Evolutionary conservation across 1,284 basidiomycete genomes (phyloP).

Genomic region (Afroboletus lepidellus): DNA sequence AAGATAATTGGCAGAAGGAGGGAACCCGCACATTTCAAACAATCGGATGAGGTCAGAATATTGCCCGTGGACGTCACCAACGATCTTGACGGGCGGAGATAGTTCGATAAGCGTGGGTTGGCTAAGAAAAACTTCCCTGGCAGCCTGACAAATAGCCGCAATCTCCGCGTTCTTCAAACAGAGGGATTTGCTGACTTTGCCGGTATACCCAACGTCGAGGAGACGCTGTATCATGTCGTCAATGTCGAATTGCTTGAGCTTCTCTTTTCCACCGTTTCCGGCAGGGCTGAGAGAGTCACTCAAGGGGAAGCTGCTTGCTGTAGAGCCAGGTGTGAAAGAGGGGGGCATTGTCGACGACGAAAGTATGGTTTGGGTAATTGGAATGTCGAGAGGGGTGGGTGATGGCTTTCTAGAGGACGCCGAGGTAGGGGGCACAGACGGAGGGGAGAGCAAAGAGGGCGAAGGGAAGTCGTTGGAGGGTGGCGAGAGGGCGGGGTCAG

Average conservation of each 20-base stretch:
- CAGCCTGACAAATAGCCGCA: slow-evolving; percentile 92
- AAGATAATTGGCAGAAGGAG: slow-evolving; percentile 95
- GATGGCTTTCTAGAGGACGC: slow-evolving; percentile 41
- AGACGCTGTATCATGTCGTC: slow-evolving; percentile 99
- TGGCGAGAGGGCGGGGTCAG: slow-evolving; percentile 30
- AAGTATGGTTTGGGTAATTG: slow-evolving; percentile 69
- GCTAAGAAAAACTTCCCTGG: slow-evolving; percentile 92
- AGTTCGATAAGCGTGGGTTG: slow-evolving; percentile 98
- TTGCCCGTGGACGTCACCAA: slow-evolving; percentile 98
- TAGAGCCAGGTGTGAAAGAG: slow-evolving; percentile 47
- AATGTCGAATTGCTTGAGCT: slow-evolving; percentile 78
- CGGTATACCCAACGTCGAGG: slow-evolving; percentile 95
- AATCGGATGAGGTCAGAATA: slow-evolving; percentile 97
- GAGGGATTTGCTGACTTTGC: slow-evolving; percentile 96
- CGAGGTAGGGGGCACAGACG: slow-evolving; percentile 30
- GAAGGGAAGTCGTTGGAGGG: slow-evolving; percentile 33
- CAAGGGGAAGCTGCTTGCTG: slow-evolving; percentile 40
- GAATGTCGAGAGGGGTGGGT: slow-evolving; percentile 69
- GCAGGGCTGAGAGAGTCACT: slow-evolving; percentile 36
- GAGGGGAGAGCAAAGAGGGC: slow-evolving; percentile 25
- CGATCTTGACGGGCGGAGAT: slow-evolving; percentile 98
- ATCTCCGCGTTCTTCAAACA: slow-evolving; percentile 98
- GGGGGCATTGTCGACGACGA: slow-evolving; percentile 48
- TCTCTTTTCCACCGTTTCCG: slow-evolving; percentile 55
- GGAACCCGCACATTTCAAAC: slow-evolving; percentile 99